Evolutionary conservation across 106 monocot species (phyloP), one percentile per base, ranked within the genome.

Genomic region (Acorus gramineus): DNA sequence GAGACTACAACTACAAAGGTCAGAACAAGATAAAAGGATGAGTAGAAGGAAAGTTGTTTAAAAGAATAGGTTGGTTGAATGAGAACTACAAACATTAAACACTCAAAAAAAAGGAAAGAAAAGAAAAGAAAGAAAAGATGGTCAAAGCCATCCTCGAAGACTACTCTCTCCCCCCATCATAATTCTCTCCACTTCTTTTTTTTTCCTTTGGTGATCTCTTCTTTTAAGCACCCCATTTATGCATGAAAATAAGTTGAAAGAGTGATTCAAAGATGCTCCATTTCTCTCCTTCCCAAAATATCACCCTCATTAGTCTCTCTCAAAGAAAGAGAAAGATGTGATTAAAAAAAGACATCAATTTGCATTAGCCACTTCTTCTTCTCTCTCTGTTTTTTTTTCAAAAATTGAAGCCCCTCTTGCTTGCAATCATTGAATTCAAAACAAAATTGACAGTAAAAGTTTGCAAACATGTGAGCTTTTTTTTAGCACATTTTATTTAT

Each of bases 71-170:
- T 42, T 13, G 50, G 14, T 3, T 7, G 49, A 8, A 50, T 8
- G 5, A 14, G 49, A 47, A 28, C 28, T 28, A 28, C 28, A 28
- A 28, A 28, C 28, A 28, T 28, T 28, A 28, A 28, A 28, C 28
- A 28, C 28, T 28, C 50, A 28, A 68, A 10, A 11, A 14, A 14
- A 48, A 8, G 10, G 57, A 64, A 49, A 63, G 14, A 52, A 50
- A 8, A 57, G 46, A 69, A 68, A 68, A 10, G 48, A 63, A 69
- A 50, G 55, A 52, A 80, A 84, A 76, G 84, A 80, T 84, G 83
- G 87, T 87, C 83, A 83, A 84, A 53, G 67, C 62, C 55, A 62
- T 57, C 79, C 80, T 87, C 75, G 80, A 76, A 80, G 80, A 84
- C 79, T 78, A 78, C 74, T 82, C 28, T 28, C 28, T 28, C 66